Percentiles rank a stretch among this genome's conserved stretches.
phyloP scores from a whole-genome alignment of 192 early-diverging fungal genomes.

The Spizellomyces sp. region DNA sequence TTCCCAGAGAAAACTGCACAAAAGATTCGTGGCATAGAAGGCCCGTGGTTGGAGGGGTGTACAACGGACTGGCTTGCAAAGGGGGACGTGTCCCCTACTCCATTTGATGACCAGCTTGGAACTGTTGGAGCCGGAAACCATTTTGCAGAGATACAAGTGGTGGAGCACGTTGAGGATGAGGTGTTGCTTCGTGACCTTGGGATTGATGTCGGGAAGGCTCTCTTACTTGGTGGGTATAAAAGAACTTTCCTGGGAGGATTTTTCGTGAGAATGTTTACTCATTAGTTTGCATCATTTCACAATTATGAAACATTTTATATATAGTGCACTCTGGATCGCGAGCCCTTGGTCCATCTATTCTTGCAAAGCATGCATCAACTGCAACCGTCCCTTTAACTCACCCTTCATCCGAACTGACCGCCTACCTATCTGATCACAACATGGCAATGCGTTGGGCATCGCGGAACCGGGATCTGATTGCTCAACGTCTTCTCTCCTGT shows the following conservation, averaged over 20 bases:
- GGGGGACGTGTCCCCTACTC: slow-evolving; percentile 31
- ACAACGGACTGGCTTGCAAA: slow-evolving; percentile 35
- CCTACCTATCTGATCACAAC: slow-evolving; percentile 53
- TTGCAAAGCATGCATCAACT: slow-evolving; percentile 42
- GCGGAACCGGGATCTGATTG: slow-evolving; percentile 59
- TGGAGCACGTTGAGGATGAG: slow-evolving; percentile 39
- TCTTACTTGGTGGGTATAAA: slow-evolving; percentile 7
- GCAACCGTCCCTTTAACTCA: slow-evolving; percentile 42
- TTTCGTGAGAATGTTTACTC: slow-evolving; percentile 29
- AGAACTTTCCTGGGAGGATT: slow-evolving; percentile 12
- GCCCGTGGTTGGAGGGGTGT: slow-evolving; percentile 48
- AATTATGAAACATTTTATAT: no score
- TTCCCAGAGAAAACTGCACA: no score
- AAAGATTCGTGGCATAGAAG: slow-evolving; percentile 16
- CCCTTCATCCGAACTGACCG: slow-evolving; percentile 32
- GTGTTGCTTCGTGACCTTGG: slow-evolving; percentile 30
- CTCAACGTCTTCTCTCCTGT: slow-evolving; percentile 46
- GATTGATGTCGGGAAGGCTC: slow-evolving; percentile 16
- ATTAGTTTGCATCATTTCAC: no score
- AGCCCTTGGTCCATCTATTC: slow-evolving; percentile 51
- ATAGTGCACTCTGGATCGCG: slow-evolving; percentile 60
- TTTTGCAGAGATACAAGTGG: slow-evolving; percentile 59
- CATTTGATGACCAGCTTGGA: slow-evolving; percentile 49
- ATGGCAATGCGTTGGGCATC: slow-evolving; percentile 52
- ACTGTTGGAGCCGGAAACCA: slow-evolving; percentile 66